Base-by-base conservation (phyloP, 2,329 filamentous ascomycete genomes). In the Aurifilum marmelostoma region DNA sequence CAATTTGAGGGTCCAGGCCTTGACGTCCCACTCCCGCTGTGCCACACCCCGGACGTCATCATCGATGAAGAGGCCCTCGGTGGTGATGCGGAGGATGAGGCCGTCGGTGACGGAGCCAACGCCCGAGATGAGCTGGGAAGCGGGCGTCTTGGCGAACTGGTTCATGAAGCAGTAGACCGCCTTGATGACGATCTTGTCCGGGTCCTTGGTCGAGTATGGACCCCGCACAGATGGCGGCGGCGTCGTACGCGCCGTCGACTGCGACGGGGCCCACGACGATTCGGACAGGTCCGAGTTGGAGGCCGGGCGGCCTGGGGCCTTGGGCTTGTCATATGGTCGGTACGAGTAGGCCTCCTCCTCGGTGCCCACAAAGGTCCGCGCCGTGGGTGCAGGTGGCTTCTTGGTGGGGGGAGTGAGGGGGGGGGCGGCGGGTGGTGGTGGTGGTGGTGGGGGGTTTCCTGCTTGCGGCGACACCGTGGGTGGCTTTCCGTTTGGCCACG, bases 11-110 rank as follows among this genome's bases (percentile, higher is more conserved):
- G 94, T 97, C 96, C 96, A 98, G 34, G 95, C 94, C 80, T 98
- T 98, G 77, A 98, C 89, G 79, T 99, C 96, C 96, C 96, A 99
- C 81, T 99, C 96, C 70, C 96, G 89, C 80, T 98, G 94, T n/a
- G 93, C 90, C 21, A 97, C 93, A 71, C 90, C 89, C 59, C 94
- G 90, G 65, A 97, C 88, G 78, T 98, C 96, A 79, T 99, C 96
- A 78, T 99, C 96, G 76, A 99, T 96, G 81, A 98, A 98, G 66
- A 98, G 86, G 24, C 96, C 96, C 79, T 97, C 95, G 1, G 93
- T 97, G 14, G 93, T 95, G 76, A 98, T 96, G 65, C 92, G 92
- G 71, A 99, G 85, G 71, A 98, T 92, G 60, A 99, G 85, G 0
- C 96, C 96, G 77, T 99, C 94, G 2, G 94, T 97, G 41, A 98